A percentile compares a stretch with the other conserved stretches of the same genome.
Conservation (phyloP, 495 filamentous ascomycete genomes). For the Xylaria sp. region DNA sequence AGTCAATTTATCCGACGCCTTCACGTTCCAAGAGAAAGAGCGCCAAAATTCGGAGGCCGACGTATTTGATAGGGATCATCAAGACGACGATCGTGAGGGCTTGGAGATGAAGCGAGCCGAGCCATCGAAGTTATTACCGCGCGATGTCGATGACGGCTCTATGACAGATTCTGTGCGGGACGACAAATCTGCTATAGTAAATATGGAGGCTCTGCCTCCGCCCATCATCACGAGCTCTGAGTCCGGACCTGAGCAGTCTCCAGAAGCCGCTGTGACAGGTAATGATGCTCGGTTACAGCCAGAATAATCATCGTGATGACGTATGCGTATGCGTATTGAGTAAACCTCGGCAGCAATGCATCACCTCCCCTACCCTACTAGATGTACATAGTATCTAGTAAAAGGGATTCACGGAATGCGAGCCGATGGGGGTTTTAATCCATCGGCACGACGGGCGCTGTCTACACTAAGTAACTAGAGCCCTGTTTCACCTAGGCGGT, state of each 20-base stretch:
- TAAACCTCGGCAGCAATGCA: constrained; percentile 10
- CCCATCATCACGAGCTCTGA: neutral
- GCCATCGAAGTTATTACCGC: constrained; percentile 19
- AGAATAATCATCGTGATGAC: constrained; percentile 22
- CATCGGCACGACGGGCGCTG: constrained; percentile 22
- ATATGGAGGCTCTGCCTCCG: constrained; percentile 20
- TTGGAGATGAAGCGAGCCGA: constrained; percentile 40
- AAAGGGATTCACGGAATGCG: constrained; percentile 22
- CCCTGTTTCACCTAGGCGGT: constrained; percentile 27
- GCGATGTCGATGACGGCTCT: constrained; percentile 3
- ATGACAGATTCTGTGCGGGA: constrained; percentile 8
- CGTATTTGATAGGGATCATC: constrained; percentile 38
- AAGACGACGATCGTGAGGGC: constrained; percentile 35
- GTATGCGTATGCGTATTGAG: constrained; percentile 14
- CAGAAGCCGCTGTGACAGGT: constrained; percentile 11
- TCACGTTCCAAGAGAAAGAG: constrained; percentile 61
- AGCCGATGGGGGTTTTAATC: constrained; percentile 16
- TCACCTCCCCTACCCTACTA: constrained; percentile 1
- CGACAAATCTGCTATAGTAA: constrained; percentile 3
- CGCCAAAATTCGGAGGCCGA: constrained; percentile 47
- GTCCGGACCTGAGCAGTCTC: neutral
- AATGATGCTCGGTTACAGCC: constrained; percentile 24
- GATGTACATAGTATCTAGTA: neutral
- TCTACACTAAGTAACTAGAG: neutral
- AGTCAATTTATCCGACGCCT: constrained; percentile 81